These are phyloP conservation scores for Candida boidinii DNA, from an alignment of 805 yeast species.

Conservation along the genomic window DNA sequence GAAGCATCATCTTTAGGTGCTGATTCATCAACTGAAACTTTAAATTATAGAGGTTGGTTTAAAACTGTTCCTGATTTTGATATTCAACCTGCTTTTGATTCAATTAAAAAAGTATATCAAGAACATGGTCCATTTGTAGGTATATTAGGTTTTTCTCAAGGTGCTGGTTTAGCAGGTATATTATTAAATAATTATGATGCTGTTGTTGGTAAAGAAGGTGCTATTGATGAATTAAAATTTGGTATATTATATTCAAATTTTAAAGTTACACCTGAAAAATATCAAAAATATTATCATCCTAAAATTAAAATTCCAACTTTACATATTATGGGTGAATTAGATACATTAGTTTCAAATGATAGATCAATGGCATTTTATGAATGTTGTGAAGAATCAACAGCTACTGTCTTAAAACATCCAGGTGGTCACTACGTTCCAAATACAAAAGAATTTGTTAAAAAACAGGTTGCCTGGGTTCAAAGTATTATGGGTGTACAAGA, in stretches of 20 bases:
- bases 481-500: constrained; percentile 8
- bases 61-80: constrained; percentile 31
- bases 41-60: constrained; percentile 64
- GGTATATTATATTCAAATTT: constrained; percentile 70
- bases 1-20: constrained; percentile 36
- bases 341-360: constrained; percentile 73
- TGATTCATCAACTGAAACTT: constrained; percentile 34
- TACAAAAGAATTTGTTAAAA: constrained; percentile 40
- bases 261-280: constrained; percentile 18
- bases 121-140: constrained; percentile 83
- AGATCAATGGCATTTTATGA: constrained; percentile 56
- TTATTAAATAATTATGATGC: constrained; percentile 51
- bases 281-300: constrained; percentile 21
- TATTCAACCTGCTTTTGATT: constrained; percentile 34
- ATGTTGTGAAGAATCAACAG: constrained; percentile 40
- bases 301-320: constrained; percentile 34
- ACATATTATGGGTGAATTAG: constrained; percentile 80
- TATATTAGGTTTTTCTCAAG: constrained; percentile 87
- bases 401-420: constrained; percentile 63
- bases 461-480: constrained; percentile 26
- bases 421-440: constrained; percentile 98
- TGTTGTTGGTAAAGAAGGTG: constrained; percentile 37
- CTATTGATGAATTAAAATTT: constrained; percentile 46
- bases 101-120: constrained; percentile 38
- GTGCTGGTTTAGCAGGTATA: constrained; percentile 80